Conservation (phyloP, 1,284 basidiomycete genomes). For the Xerocomus tenax region DNA sequence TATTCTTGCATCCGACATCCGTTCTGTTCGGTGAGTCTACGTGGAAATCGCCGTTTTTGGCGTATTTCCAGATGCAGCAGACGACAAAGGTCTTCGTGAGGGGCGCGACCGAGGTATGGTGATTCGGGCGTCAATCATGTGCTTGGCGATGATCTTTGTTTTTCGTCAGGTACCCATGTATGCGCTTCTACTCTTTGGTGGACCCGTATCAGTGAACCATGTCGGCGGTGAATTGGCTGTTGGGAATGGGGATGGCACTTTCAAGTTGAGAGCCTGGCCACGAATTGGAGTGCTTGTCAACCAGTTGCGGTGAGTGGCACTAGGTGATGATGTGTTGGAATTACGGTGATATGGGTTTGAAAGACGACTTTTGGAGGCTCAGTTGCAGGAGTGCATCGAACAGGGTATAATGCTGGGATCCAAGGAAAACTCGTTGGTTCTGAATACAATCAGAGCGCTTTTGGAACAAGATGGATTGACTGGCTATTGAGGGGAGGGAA, state of each 20-base stretch:
- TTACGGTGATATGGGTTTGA: slow-evolving; percentile 1
- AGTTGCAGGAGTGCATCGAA: slow-evolving; percentile 54
- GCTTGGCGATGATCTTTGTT: not conserved
- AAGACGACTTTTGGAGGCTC: slow-evolving; percentile 62
- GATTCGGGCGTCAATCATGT: not conserved
- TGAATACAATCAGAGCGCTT: slow-evolving; percentile 63
- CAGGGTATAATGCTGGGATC: slow-evolving; percentile 44
- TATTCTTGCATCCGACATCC: slow-evolving; percentile 83
- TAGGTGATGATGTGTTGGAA: not conserved
- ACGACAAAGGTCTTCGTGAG: slow-evolving; percentile 83
- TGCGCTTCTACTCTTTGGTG: slow-evolving; percentile 78
- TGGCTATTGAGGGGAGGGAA: not conserved
- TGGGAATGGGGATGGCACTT: slow-evolving; percentile 39
- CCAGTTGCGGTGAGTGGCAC: slow-evolving; percentile 60
- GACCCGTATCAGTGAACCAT: slow-evolving; percentile 71
- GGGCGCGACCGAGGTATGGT: slow-evolving; percentile 76
- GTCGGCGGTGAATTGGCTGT: slow-evolving; percentile 69
- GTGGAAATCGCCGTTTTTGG: slow-evolving; percentile 74
- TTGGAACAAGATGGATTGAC: slow-evolving; percentile 51
- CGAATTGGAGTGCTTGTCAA: slow-evolving; percentile 86
- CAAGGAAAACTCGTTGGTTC: slow-evolving; percentile 48
- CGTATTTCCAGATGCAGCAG: slow-evolving; percentile 76
- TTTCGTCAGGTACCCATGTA: slow-evolving; percentile 67
- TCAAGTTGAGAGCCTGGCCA: slow-evolving; percentile 76
- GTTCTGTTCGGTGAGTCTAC: slow-evolving; percentile 66